Evolutionary conservation across 208 protist species (phyloP), one percentile per base, ranked within the genome.

Genomic region (Naegleria gruberi): DNA sequence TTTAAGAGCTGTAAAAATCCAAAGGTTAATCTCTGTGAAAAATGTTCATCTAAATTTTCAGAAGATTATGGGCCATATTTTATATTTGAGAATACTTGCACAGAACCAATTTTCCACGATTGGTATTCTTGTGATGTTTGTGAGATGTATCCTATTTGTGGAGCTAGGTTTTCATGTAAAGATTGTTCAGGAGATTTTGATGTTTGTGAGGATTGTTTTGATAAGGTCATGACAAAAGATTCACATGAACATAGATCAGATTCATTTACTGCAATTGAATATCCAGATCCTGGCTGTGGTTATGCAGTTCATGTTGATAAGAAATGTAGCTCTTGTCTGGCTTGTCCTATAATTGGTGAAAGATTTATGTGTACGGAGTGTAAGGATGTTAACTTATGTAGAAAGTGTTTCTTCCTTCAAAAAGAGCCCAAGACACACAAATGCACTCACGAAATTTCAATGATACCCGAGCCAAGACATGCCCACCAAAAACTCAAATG

Each of bases 61-160:
- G 26, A 81, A 43, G 8, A 65, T 37, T 77, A 77, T 77, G 65
- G 65, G 12, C 30, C 10, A 17, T 90, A 40, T 43, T 81, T 90
- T 81, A 6, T 65, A 30, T n/a, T 93, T 51, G 84, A 92, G 17
- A 93, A 93, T 89, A 43, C 51, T 15, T 73, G 89, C n/a, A 41
- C 26, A 46, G 89, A 93, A 84, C 91, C 89, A 82, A 87, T 89
- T 10, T 93, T 92, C 55, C 92, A 93, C 46, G 84, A 93, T 45
- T 92, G 89, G 47, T 93, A 90, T 89, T 65, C 46, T 37, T 93
- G 92, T 51, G 90, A 92, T 57, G 40, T 77, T 10, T 93, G 92
- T 86, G 89, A 90, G 45, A 85, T 82, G 17, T 89, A 92, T 73
- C 92, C 92, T 43, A 83, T 93, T 30, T 93, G 91, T 90, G 92